Base-by-base conservation (phyloP, 495 filamentous ascomycete species). In the Daldinia concentrica region DNA sequence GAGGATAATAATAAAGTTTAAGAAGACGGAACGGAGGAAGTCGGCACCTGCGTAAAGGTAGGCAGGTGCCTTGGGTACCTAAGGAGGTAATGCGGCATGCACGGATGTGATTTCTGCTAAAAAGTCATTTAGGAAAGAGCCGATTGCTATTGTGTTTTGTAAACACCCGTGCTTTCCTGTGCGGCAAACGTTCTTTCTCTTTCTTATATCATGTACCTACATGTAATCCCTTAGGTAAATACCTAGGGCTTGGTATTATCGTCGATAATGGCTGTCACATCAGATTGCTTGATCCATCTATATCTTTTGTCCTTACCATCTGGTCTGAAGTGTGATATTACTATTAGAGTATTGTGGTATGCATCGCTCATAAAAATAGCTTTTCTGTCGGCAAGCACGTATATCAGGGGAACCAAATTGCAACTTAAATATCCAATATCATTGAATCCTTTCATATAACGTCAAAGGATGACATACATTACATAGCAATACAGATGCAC, bases 401-500 rank as follows among this genome's bases (percentile, higher is more conserved):
- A 64, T n/a, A 19, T 55, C n/a, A 52, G 17, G 11, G 26, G 15
- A 26, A 24, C 12, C 9, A 62, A 30, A 27, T 43, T 34, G 24
- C 51, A 54, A 15, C 48, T 43, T 17, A 50, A 56, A 54, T 58
- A 34, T 57, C 51, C 50, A 62, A 59, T 52, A 54, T 66, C 56
- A 64, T 69, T 65, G 39, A 58, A 64, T 61, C 63, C 58, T 58
- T 45, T 64, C 36, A 30, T 67, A 66, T 22, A 62, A 22, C 50
- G 37, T 52, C 48, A 51, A 56, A 22, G 6, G 39, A 27, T 58
- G 61, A 69, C 61, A 58, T 73, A 66, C 27, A 64, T 71, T 74
- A 74, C 72, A 71, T 71, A 68, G 24, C 67, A 69, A 59, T 73
- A 73, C 71, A 73, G 58, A 64, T 68, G 59, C 67, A 64, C 68